Evolutionary conservation across 2,329 filamentous ascomycete species (phyloP), one percentile per base, ranked within the genome.

Genomic region (Fusarium ramigenum): DNA sequence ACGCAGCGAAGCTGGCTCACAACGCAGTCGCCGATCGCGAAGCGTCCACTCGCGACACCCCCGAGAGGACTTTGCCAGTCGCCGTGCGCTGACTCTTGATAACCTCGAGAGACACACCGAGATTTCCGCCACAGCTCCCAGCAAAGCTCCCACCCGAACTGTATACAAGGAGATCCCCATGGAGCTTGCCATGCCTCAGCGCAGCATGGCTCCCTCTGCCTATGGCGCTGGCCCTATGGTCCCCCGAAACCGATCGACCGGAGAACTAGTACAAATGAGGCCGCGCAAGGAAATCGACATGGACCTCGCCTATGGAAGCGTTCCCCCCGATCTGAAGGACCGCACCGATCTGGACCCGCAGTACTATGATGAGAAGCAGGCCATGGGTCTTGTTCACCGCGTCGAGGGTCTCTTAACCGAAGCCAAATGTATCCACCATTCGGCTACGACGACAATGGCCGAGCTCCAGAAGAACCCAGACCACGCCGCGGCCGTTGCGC

Each of bases 401-500:
- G 91, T 97, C 50, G 94, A 97, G 80, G 84, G 85, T 53, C 86
- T 98, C 4, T 87, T 98, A 5, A 91, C 96, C 72, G 95, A 98
- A 82, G 94, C 93, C 23, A 91, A 98, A 75, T 98, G 95, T 83
- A 80, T 97, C 34, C 95, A 97, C 72, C 91, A 97, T 81, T 93
- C 93, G 2, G 96, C 93, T 9, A 91, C 90, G 1, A 88, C 92
- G 59, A 97, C 94, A 70, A 97, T 99, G 77, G 85, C 92, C 49
- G 93, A 94, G 53, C 82, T 88, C 30, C 86, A 96, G 92, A 80
- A 83, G 60, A 87, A 86, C 66, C 95, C 96, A 1, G 94, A 99
- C 74, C 93, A 94, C 6, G 94, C 98, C 60, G 96, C 96, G 4
- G 96, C 96, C 14, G 96, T 99, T 2, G 97, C 95, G 0, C 88